Evolutionary conservation across 2,329 filamentous ascomycete genomes (phyloP).

Genomic region (Microcyclospora tardicrescens): DNA sequence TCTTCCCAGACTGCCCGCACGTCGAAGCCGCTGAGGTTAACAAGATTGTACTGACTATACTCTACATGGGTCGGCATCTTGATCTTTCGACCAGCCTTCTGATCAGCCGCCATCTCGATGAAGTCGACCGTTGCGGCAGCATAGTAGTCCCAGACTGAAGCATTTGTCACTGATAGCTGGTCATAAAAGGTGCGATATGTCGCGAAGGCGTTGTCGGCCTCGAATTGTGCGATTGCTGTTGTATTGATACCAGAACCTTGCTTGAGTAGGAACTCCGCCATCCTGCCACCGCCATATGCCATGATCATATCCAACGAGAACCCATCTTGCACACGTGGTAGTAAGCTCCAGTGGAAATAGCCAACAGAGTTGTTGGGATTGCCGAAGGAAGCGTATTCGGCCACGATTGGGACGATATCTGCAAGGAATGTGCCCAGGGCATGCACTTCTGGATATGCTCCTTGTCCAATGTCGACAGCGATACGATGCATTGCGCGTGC

Average conservation of each 20-base stretch:
- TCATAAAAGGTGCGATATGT: too few relatives aligned
- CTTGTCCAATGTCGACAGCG: slow-evolving; percentile 3
- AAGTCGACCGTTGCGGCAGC: slow-evolving; percentile 3
- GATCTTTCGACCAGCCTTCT: slow-evolving; percentile 4
- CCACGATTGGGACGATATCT: slow-evolving; percentile 6
- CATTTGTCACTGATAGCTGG: slow-evolving; percentile 7
- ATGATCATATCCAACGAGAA: slow-evolving; percentile 6
- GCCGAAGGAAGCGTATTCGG: slow-evolving; percentile 4
- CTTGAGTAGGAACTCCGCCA: background rate
- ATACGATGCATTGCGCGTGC: slow-evolving; percentile 6
- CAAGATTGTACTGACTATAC: slow-evolving; percentile 4
- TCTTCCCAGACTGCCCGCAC: slow-evolving; percentile 3
- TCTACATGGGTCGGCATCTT: slow-evolving; percentile 5
- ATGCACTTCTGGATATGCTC: slow-evolving; percentile 1
- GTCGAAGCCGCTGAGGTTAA: slow-evolving; percentile 2
- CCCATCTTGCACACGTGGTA: slow-evolving; percentile 1
- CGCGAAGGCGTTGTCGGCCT: slow-evolving; percentile 3
- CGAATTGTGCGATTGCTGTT: slow-evolving; percentile 3
- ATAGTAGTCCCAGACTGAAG: slow-evolving; percentile 4
- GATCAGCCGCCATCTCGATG: slow-evolving; percentile 2
- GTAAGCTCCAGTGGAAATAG: slow-evolving; percentile 6
- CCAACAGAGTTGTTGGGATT: slow-evolving; percentile 2
- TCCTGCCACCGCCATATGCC: slow-evolving; percentile 6
- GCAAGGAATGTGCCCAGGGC: slow-evolving; percentile 4
- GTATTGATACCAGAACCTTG: slow-evolving; percentile 2